Evolutionary conservation across 2,329 filamentous ascomycete genomes (phyloP).

Genomic region (Hymenoscyphus scutula): DNA sequence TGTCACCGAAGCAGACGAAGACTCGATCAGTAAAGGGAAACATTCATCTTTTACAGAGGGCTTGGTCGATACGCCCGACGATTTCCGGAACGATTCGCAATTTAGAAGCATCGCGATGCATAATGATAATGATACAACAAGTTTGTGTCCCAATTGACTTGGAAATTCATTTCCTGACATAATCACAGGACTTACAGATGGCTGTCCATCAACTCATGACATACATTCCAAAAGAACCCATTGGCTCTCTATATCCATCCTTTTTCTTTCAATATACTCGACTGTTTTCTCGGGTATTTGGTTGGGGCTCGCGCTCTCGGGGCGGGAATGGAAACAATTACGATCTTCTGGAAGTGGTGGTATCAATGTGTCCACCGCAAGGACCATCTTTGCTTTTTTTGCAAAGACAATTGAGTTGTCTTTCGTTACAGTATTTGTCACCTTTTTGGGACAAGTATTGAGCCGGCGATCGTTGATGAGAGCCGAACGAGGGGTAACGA

Average conservation of each 20-base stretch:
- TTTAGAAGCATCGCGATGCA: conserved; percentile 1
- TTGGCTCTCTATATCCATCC: conserved; percentile 14
- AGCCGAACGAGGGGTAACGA: conserved; percentile 60
- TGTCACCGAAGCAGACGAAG: conserved; percentile 9
- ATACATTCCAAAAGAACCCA: conserved; percentile 8
- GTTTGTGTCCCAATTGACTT: not conserved
- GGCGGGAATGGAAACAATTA: conserved; percentile 46
- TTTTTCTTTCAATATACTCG: conserved; percentile 50
- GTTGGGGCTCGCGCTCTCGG: conserved; percentile 57
- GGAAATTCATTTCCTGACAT: not conserved
- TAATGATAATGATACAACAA: conserved; percentile 4
- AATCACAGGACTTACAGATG: conserved; percentile 2
- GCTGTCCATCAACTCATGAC: conserved; percentile 10
- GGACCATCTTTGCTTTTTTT: conserved; percentile 61
- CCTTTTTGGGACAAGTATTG: conserved; percentile 71
- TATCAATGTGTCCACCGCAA: conserved; percentile 61
- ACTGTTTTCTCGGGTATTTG: conserved; percentile 63
- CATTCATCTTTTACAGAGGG: conserved; percentile 10
- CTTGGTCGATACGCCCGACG: conserved; percentile 3
- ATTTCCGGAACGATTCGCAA: not conserved
- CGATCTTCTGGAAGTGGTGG: conserved; percentile 42
- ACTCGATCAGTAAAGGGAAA: conserved; percentile 2
- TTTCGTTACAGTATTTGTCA: conserved; percentile 73
- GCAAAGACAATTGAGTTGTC: conserved; percentile 75
- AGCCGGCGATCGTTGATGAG: conserved; percentile 50